Evolutionary conservation across 1,139 yeast species (phyloP).

Genomic region (Kodamaea fungicola): DNA sequence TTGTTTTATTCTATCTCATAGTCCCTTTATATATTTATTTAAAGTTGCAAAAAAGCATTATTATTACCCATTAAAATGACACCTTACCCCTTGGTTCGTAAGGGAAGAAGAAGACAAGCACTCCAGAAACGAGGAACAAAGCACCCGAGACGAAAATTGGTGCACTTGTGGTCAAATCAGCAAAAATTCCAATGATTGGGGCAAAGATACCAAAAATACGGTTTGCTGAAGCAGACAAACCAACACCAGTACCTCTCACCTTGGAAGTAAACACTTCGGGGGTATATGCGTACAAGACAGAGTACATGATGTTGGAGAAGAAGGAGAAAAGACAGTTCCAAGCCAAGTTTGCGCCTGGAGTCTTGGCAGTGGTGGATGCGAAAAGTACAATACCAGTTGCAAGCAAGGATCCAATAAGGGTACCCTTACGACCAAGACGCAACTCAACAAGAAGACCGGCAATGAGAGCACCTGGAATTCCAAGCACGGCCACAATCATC

Average conservation of each 20-base stretch:
- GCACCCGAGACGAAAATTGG: slow-evolving; percentile 46
- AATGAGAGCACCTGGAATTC: slow-evolving; percentile 39
- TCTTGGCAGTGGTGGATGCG: slow-evolving; percentile 41
- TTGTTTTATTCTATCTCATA: too few relatives aligned
- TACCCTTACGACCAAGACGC: slow-evolving; percentile 40
- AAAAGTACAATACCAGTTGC: slow-evolving; percentile 40
- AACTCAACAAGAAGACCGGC: slow-evolving; percentile 40
- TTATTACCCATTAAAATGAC: slow-evolving; percentile 8
- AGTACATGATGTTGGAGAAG: slow-evolving; percentile 41
- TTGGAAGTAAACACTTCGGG: slow-evolving; percentile 42
- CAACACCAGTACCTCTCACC: slow-evolving; percentile 43
- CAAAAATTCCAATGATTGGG: slow-evolving; percentile 43
- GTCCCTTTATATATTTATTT: background rate
- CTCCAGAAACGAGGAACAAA: slow-evolving; percentile 33
- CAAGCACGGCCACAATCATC: slow-evolving; percentile 39
- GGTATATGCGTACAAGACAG: slow-evolving; percentile 44
- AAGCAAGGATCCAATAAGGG: slow-evolving; percentile 28
- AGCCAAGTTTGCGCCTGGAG: slow-evolving; percentile 37
- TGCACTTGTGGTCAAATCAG: slow-evolving; percentile 40
- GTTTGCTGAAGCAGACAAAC: slow-evolving; percentile 41
- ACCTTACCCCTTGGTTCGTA: slow-evolving; percentile 33
- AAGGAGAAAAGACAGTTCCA: slow-evolving; percentile 45
- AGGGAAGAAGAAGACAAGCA: slow-evolving; percentile 34
- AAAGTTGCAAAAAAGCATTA: background rate
- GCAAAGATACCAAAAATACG: slow-evolving; percentile 43